These are phyloP conservation scores for Alnus glutinosa DNA, from an alignment of 306 rosid genomes.

Conservation along the genomic window DNA sequence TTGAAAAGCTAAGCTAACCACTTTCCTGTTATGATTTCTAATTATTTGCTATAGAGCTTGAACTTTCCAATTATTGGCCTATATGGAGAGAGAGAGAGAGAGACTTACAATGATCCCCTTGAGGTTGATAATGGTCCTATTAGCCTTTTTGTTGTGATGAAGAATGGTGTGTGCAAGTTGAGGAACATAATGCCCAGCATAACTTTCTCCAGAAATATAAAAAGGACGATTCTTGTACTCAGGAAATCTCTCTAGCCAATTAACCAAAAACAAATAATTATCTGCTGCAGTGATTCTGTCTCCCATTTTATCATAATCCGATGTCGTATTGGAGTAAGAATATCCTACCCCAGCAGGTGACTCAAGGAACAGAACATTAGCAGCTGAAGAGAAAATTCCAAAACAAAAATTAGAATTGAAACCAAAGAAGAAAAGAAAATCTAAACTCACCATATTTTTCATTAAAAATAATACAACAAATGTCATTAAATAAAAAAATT, in stretches of 20 bases:
- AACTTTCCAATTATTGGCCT: not conserved
- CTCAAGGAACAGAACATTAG: slow-evolving; percentile 84
- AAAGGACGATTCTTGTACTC: slow-evolving; percentile 72
- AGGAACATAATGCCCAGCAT: slow-evolving; percentile 96
- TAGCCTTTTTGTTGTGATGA: slow-evolving; percentile 48
- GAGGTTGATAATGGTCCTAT: slow-evolving; percentile 62
- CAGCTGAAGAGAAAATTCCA: slow-evolving; percentile 45
- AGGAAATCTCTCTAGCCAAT: slow-evolving; percentile 89
- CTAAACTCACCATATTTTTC: too few relatives aligned
- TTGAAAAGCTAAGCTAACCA: not conserved
- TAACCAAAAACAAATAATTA: slow-evolving; percentile 67
- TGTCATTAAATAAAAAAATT: too few relatives aligned
- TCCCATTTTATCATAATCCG: slow-evolving; percentile 61
- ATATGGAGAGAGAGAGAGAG: slow-evolving; percentile 9
- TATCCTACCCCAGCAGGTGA: slow-evolving; percentile 95
- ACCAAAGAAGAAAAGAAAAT: not conserved
- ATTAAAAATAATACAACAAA: too few relatives aligned
- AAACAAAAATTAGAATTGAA: not conserved
- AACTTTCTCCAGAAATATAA: slow-evolving; percentile 87
- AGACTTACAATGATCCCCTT: slow-evolving; percentile 79
- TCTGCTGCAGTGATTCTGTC: slow-evolving; percentile 67
- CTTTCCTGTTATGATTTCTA: not conserved
- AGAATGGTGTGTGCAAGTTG: slow-evolving; percentile 88
- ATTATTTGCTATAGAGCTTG: not conserved
- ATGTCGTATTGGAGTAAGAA: slow-evolving; percentile 79